These are phyloP conservation scores for Scenedesmus sp. DNA, from an alignment of 163 green algal genomes.

Conservation along the genomic window DNA sequence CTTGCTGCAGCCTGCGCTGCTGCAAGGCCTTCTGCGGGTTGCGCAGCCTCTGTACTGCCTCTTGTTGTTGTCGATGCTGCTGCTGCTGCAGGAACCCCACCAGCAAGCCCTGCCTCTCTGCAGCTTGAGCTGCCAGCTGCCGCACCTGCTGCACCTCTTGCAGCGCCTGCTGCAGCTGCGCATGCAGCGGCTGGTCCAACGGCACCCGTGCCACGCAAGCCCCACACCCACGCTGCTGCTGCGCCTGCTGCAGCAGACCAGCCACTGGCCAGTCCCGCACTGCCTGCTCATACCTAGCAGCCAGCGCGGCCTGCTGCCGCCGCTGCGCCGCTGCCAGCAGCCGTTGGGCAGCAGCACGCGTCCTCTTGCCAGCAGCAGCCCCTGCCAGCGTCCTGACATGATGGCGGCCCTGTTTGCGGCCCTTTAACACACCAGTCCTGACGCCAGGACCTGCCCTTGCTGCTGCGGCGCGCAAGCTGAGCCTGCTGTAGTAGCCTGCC, in stretches of 20 bases:
- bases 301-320: not conserved
- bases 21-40: not conserved
- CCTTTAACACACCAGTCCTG: not conserved
- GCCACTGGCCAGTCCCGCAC: not conserved
- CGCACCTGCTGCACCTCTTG: constrained; percentile 20
- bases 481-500: not conserved
- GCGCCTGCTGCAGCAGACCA: not conserved
- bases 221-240: not conserved
- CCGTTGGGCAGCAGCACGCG: not conserved
- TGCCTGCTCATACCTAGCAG: not conserved
- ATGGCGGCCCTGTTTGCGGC: not conserved
- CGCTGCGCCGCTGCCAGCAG: not conserved
- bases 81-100: not conserved
- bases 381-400: not conserved
- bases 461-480: not conserved
- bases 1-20: not conserved
- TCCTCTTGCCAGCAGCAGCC: not conserved
- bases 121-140: not conserved
- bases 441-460: not conserved
- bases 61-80: not conserved
- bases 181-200: not conserved
- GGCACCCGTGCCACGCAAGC: not conserved
- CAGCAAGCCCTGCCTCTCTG: not conserved
- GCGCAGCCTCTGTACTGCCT: not conserved
- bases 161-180: constrained; percentile 15